These are phyloP conservation scores for Acanthamoeba sp. DNA, from an alignment of 208 protist genomes.

Conservation along the genomic window DNA sequence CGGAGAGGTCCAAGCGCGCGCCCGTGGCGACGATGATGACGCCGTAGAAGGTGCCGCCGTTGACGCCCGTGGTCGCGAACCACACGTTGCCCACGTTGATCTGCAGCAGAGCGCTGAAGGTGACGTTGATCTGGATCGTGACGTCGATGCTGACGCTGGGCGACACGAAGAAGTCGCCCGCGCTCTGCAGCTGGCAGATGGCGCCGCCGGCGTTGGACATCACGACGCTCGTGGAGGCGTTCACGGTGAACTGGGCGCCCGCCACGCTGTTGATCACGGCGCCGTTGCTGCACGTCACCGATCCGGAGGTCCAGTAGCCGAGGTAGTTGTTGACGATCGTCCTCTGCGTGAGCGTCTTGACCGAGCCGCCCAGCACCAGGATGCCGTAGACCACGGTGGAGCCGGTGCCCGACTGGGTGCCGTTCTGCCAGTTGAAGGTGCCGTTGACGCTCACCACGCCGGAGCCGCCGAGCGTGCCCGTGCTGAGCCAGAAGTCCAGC, in stretches of 20 bases:
- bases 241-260: background rate
- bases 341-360: constrained; percentile 30
- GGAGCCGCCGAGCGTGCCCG: constrained; percentile 50
- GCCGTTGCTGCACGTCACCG: constrained; percentile 53
- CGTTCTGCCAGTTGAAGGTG: constrained; percentile 70
- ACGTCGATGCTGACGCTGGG: constrained; percentile 3
- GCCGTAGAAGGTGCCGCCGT: constrained; percentile 42
- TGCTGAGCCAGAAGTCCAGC: constrained; percentile 63
- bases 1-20: constrained; percentile 30
- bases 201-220: background rate
- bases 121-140: constrained; percentile 64
- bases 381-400: constrained; percentile 50
- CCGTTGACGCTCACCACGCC: constrained; percentile 63
- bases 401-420: constrained; percentile 58
- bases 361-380: constrained; percentile 51
- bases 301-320: constrained; percentile 63
- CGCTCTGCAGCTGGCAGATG: constrained; percentile 41
- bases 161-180: constrained; percentile 59
- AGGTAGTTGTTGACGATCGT: constrained; percentile 36
- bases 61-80: constrained; percentile 18
- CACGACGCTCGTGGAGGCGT: constrained; percentile 20
- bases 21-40: constrained; percentile 6
- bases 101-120: background rate
- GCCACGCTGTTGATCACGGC: background rate
- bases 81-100: constrained; percentile 22